Evolutionary conservation across 352 stramenopile species (phyloP).

Genomic region (Phytophthora capsici): DNA sequence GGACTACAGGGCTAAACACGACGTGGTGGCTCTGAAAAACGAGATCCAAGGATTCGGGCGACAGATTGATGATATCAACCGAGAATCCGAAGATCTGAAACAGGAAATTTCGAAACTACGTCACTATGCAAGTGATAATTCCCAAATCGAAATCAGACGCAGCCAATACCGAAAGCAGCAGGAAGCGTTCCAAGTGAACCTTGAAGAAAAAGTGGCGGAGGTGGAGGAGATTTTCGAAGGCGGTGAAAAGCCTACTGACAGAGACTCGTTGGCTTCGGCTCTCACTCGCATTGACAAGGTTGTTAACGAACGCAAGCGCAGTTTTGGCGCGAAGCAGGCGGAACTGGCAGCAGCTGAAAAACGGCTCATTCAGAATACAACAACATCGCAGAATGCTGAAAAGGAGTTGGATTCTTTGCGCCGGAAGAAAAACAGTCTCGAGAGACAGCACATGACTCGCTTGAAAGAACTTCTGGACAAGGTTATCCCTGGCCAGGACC

Average conservation of each 20-base stretch:
- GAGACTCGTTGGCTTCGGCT: constrained; percentile 29
- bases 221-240: constrained; percentile 43
- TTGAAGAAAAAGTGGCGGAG: constrained; percentile 56
- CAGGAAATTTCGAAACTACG: constrained; percentile 65
- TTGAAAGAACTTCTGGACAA: constrained; percentile 61
- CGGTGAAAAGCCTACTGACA: constrained; percentile 37
- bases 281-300: constrained; percentile 37
- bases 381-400: constrained; percentile 56
- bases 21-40: constrained; percentile 40
- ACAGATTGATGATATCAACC: constrained; percentile 50
- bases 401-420: constrained; percentile 47
- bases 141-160: constrained; percentile 57
- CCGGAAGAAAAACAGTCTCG: constrained; percentile 57
- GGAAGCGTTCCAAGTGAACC: constrained; percentile 45
- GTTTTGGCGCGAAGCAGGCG: constrained; percentile 33
- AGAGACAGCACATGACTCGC: constrained; percentile 56
- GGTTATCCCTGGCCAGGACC: constrained; percentile 47
- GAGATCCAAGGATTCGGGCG: constrained; percentile 57
- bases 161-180: constrained; percentile 52
- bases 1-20: constrained; percentile 52
- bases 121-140: constrained; percentile 51
- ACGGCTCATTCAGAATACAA: constrained; percentile 58
- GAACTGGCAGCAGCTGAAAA: constrained; percentile 41
- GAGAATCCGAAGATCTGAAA: constrained; percentile 51
- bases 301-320: constrained; percentile 28